Evolutionary conservation across 371 early-diverging fungal species (phyloP), one percentile per base, ranked within the genome.

Genomic region (Mucor saturninus): DNA sequence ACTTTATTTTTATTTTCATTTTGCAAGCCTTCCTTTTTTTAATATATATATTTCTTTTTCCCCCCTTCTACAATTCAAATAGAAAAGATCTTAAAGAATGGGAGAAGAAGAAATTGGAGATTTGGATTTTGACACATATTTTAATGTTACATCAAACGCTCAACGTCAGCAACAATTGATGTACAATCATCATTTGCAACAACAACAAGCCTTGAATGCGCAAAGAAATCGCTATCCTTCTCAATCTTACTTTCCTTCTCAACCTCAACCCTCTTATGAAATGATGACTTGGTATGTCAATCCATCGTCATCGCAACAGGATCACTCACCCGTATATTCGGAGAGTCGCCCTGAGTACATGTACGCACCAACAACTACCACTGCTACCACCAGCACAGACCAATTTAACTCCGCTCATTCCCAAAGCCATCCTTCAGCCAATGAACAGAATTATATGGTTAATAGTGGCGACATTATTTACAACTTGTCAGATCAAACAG

Each of bases 71-170:
- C 21, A 21, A 21, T 21, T 21, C 21, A 21, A 21, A 21, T 21
- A 21, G 21, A 21, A 21, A n/a, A 21, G 2, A 21, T 21, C 21
- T 46, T 46, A 46, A 58, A 53, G 5, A 31, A 61, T 61, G 61
- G 15, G 54, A 6, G 37, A 61, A 35, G 54, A 61, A 61, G 46
- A 46, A 9, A 46, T 61, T 9, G 28, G 54, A 45, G 67, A 56
- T 39, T n/a, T 67, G 30, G 67, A 67, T 40, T 67, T 67, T 40
- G 67, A 61, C 45, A 54, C 62, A 5, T 67, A 67, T 42, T 57
- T 67, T 32, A 26, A 62, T 57, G 58, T 62, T 39, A 30, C 59
- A 39, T 45, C 67, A 30, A 61, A 30, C n/a, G 5, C 61, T 28
- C 51, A 26, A 14, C 59, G 38, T 13, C 49, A 50, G 6, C 51